These are phyloP conservation scores for Ramalina intermedia DNA, from an alignment of 495 filamentous ascomycete genomes.

Conservation along the genomic window DNA sequence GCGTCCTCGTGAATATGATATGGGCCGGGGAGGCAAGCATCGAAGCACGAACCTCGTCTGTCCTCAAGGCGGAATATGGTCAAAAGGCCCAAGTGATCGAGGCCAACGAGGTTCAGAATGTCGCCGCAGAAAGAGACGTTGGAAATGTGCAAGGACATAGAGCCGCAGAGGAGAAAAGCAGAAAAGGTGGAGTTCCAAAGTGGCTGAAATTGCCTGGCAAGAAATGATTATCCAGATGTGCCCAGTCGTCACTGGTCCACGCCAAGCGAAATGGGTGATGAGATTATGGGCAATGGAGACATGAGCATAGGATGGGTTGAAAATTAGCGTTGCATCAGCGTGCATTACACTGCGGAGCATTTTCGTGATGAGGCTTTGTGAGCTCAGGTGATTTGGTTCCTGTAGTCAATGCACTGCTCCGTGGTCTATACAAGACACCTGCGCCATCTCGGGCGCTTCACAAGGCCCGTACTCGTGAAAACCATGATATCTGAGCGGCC, in stretches of 20 bases:
- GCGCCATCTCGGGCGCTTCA: not conserved
- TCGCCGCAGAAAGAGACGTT: constrained; percentile 24
- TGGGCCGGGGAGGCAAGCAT: constrained; percentile 51
- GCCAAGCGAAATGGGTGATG: too few species aligned
- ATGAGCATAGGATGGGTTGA: too few species aligned
- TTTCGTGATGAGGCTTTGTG: too few species aligned
- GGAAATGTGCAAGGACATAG: constrained; percentile 25
- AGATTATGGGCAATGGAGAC: too few species aligned
- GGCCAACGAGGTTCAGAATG: constrained; percentile 32
- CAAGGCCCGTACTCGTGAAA: not conserved
- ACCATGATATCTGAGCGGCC: constrained; percentile 9
- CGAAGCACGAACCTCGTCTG: constrained; percentile 21
- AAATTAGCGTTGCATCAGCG: too few species aligned
- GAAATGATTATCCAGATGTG: constrained; percentile 23
- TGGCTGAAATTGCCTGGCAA: constrained; percentile 55
- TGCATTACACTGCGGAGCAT: too few species aligned
- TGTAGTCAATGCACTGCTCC: too few species aligned
- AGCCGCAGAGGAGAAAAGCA: constrained; percentile 26
- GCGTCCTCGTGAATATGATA: constrained; percentile 60
- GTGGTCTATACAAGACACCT: too few species aligned
- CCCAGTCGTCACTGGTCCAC: not conserved
- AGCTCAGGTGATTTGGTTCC: too few species aligned
- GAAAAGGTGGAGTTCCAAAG: constrained; percentile 40
- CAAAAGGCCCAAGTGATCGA: constrained; percentile 52
- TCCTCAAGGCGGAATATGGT: constrained; percentile 53